A percentile compares a stretch with the other conserved stretches of the same genome.
Conservation (phyloP, 2,329 filamentous ascomycete species). For the Pseudocercospora cruenta region DNA sequence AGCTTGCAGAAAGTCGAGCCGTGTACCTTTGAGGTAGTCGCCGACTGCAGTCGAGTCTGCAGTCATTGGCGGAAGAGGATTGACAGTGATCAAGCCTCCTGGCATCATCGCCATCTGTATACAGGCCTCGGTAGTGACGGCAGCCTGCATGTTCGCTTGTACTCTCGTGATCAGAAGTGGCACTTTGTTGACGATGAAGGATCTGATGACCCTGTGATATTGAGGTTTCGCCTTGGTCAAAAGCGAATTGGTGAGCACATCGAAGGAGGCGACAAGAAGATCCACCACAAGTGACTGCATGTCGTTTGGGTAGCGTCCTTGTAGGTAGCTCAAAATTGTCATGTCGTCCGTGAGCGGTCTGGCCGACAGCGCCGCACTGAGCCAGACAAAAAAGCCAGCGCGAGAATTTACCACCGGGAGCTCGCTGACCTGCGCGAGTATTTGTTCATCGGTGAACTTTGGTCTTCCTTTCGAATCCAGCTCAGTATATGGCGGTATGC, state of each 20-base stretch:
- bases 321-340: conserved; percentile 75
- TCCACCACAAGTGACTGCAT: conserved; percentile 77
- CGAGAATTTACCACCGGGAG: conserved; percentile 74
- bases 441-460: conserved; percentile 63
- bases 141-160: conserved; percentile 60
- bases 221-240: conserved; percentile 67
- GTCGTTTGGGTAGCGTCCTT: conserved; percentile 84
- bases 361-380: conserved; percentile 80
- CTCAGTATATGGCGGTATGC: conserved; percentile 63
- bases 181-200: conserved; percentile 79
- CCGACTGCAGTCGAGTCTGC: conserved; percentile 59
- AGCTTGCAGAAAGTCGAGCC: conserved; percentile 83
- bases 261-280: conserved; percentile 84
- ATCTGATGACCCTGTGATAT: conserved; percentile 73
- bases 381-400: conserved; percentile 81
- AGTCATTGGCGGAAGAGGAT: conserved; percentile 67
- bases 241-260: conserved; percentile 83
- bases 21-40: conserved; percentile 66
- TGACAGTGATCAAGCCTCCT: conserved; percentile 60
- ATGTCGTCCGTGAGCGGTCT: conserved; percentile 82
- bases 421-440: conserved; percentile 50
- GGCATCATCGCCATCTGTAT: conserved; percentile 68
- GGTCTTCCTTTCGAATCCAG: conserved; percentile 66
- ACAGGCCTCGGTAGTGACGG: conserved; percentile 64
- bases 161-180: conserved; percentile 64